Base-by-base conservation (phyloP, 1,284 basidiomycete genomes). In the Ceratobasidium sp. region DNA sequence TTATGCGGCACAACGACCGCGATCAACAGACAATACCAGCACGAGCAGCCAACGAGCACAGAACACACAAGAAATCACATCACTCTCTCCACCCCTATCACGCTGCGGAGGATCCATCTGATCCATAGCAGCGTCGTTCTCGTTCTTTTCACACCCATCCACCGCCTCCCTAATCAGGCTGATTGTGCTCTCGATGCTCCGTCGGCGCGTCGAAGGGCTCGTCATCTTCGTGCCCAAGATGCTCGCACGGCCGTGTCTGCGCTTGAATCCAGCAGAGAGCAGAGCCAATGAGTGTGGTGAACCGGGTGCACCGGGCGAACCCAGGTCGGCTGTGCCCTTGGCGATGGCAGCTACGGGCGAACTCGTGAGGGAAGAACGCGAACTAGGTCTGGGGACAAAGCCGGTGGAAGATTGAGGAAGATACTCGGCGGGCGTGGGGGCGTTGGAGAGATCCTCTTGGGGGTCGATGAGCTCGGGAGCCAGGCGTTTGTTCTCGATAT, bases 401-500 rank as follows among this genome's bases (percentile, higher is more conserved):
- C 27, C 11, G 41, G 73, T n/a, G 29, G 72, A 57, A 33, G 65
- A 59, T 56, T 76, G 24, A 36, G 48, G 29, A 51, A 51, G 73
- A 15, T 51, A 53, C 71, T 66, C 56, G 77, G 60, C 78, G 74
- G 56, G 75, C 0, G 90, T 88, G 83, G 83, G 78, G 0, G 86
- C 81, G 78, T 86, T 77, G 78, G 90, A 83, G 78, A 85, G 76
- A 81, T 89, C 89, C 19, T 91, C 92, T 75, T 91, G 89, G 4
- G 93, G 93, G 81, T 99, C 97, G 81, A 97, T 93, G 29, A 99
- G 89, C 33, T 99, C 96, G 0, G 97, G 97, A 14, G 97, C 97
- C 33, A 98, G 86, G 57, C 95, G 92, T 84, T 99, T 98, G 85
- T 99, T 99, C 85, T 99, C 97, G 80, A 99, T 99, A 86, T 99